A percentile compares a stretch with the other conserved stretches of the same genome.
Evolutionary conservation across 2,329 filamentous ascomycete genomes (phyloP).

Genomic region (Xylariaceae sp.): DNA sequence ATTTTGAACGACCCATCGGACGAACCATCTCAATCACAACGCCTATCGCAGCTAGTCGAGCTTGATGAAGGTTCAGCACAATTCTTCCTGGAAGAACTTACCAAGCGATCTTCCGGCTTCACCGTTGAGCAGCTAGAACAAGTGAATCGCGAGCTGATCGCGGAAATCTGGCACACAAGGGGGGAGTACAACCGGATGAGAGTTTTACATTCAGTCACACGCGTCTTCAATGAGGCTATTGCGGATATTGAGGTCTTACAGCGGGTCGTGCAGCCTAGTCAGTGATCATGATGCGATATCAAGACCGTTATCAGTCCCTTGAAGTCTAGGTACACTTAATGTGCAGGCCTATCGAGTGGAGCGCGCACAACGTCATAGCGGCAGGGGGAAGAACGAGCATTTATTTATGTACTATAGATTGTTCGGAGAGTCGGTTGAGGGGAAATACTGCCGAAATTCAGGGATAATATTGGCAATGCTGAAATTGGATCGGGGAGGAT

Average conservation of each 20-base stretch:
- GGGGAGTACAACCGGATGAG: slow-evolving; percentile 78
- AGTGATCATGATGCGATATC: slow-evolving; percentile 18
- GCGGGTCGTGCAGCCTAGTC: slow-evolving; percentile 39
- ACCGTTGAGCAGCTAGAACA: slow-evolving; percentile 94
- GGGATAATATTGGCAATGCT: too few species aligned
- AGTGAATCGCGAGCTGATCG: slow-evolving; percentile 86
- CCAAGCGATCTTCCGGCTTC: slow-evolving; percentile 66
- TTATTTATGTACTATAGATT: too few species aligned
- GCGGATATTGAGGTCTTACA: slow-evolving; percentile 59
- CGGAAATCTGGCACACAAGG: slow-evolving; percentile 75
- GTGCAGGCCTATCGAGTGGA: too few species aligned
- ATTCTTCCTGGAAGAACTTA: slow-evolving; percentile 59
- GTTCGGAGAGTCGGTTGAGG: too few species aligned
- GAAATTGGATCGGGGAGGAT: background rate
- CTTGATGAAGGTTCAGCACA: slow-evolving; percentile 46
- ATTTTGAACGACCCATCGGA: slow-evolving; percentile 39
- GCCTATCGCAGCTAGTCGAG: slow-evolving; percentile 37
- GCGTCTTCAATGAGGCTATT: slow-evolving; percentile 73
- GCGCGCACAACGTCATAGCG: too few species aligned
- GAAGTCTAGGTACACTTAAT: too few species aligned
- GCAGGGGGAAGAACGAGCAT: too few species aligned
- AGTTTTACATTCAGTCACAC: slow-evolving; percentile 60
- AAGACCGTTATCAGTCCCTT: too few species aligned
- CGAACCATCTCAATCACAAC: slow-evolving; percentile 27
- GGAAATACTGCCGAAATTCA: too few species aligned